phyloP scores from a whole-genome alignment of 2,329 filamentous ascomycete genomes.

The Calonectria multiphialidica region DNA sequence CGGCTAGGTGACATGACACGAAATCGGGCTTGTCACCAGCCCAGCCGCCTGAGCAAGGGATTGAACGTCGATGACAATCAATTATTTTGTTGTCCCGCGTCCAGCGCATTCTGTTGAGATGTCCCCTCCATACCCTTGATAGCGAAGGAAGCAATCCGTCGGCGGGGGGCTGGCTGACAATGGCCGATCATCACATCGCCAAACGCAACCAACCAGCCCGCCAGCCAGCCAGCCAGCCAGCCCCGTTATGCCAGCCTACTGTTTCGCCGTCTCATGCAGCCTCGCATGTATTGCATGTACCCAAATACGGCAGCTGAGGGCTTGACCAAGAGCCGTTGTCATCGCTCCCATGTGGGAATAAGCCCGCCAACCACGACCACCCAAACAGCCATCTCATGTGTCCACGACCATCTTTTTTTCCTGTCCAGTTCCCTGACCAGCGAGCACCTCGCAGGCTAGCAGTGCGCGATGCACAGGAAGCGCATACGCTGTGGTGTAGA shows the following conservation, averaged over 20 bases:
- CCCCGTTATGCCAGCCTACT: not conserved
- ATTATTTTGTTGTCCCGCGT: not conserved
- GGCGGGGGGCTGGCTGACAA: not conserved
- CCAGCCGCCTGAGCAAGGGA: not conserved
- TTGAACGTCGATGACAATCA: not conserved
- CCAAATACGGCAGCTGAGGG: not conserved
- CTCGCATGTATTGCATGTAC: not conserved
- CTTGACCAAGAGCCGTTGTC: not conserved
- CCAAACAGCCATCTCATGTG: constrained; percentile 15
- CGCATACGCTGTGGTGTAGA: not conserved
- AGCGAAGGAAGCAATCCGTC: not conserved
- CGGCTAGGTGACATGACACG: not conserved
- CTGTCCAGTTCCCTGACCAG: not conserved
- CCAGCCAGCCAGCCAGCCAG: too few relatives aligned
- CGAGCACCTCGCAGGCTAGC: not conserved
- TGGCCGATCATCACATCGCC: not conserved
- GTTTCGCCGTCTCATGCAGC: not conserved
- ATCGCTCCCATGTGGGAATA: not conserved
- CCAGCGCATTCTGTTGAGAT: too few relatives aligned
- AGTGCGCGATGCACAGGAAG: not conserved
- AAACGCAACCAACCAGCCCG: not conserved
- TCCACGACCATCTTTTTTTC: not conserved
- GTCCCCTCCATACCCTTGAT: not conserved
- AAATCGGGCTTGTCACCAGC: not conserved
- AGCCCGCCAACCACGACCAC: not conserved